Base-by-base conservation (phyloP, 2,329 filamentous ascomycete species). In the Aureobasidium sp. region DNA sequence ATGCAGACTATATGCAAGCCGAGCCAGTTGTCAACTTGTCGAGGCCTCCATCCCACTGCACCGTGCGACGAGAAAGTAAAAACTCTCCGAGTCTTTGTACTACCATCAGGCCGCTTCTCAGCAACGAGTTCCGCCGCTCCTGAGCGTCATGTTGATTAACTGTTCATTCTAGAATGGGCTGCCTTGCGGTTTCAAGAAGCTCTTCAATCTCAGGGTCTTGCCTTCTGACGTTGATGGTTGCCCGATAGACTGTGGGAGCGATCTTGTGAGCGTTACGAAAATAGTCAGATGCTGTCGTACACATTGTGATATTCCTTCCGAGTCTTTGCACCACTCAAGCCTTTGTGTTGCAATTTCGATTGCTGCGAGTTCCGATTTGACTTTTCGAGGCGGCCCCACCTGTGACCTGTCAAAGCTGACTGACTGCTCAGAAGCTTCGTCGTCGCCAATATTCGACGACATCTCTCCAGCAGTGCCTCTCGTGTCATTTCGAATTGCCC, bases 321-420 rank as follows among this genome's bases (percentile, higher is more conserved):
- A 31, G 55, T 58, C 31, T 45, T 5, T 57, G 25, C 42, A 39
- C 36, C 39, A 11, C 25, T 15, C 31, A 51, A 37, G 31, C 39
- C 34, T 17, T 60, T 60, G 57, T 60, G 57, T 41, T 34, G 31
- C 37, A 60, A 60, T 60, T 45, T 60, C 57, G 45, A 49, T 60
- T 51, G 57, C 57, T 37, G 45, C 44, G 25, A 48, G 5, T 44
- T 17, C 17, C 45, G 45, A 27, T 60, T 49, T 51, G 57, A n/a
- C 57, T 60, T 60, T 60, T 8, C 42, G 42, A 60, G 45, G 45
- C 45, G 22, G 36, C 57, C 57, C 57, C 57, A 60, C 57, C 49
- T 51, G 29, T 34, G 48, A 51, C 29, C 56, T 60, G 57, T 60
- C 57, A 60, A 48, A 45, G 53, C 53, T 48, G 55, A 58, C 42